These are phyloP conservation scores for Cladophialophora chaetospira DNA, from an alignment of 2,329 filamentous ascomycete genomes.

Conservation along the genomic window DNA sequence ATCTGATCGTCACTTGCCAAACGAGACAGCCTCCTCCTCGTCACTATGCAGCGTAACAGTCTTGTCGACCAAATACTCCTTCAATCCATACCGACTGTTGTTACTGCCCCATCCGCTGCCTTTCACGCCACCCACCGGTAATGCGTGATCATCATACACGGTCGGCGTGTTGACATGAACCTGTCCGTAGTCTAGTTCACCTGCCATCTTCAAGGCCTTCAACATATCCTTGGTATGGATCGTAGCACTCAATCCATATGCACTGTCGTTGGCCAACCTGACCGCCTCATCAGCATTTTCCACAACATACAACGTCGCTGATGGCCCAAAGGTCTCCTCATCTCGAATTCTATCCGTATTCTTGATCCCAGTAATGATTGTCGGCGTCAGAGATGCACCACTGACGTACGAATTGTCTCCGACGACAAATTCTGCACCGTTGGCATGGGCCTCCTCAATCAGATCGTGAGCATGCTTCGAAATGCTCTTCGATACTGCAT, in stretches of 20 bases:
- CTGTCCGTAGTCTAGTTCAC: slow-evolving; percentile 60
- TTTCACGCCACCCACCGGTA: slow-evolving; percentile 6
- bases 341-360: slow-evolving; percentile 71
- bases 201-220: slow-evolving; percentile 58
- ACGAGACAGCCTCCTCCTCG: not conserved
- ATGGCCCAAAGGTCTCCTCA: slow-evolving; percentile 76
- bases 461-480: slow-evolving; percentile 7
- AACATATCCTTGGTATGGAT: slow-evolving; percentile 34
- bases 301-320: slow-evolving; percentile 68
- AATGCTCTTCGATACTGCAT: slow-evolving; percentile 10
- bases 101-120: slow-evolving; percentile 8
- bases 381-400: slow-evolving; percentile 57
- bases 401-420: slow-evolving; percentile 40
- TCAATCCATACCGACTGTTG: slow-evolving; percentile 1
- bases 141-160: not conserved
- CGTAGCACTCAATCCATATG: slow-evolving; percentile 25
- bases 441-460: slow-evolving; percentile 4
- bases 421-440: slow-evolving; percentile 54
- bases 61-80: slow-evolving; percentile 2
- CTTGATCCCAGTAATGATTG: slow-evolving; percentile 67
- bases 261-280: slow-evolving; percentile 25
- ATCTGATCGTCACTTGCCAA: not conserved
- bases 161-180: slow-evolving; percentile 9
- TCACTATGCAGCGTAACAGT: slow-evolving; percentile 2
- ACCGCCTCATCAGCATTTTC: slow-evolving; percentile 57